Percentiles rank a stretch among this genome's conserved stretches.
Evolutionary conservation across 139 green algal species (phyloP).

Genomic region (Desmodesmus armatus): DNA sequence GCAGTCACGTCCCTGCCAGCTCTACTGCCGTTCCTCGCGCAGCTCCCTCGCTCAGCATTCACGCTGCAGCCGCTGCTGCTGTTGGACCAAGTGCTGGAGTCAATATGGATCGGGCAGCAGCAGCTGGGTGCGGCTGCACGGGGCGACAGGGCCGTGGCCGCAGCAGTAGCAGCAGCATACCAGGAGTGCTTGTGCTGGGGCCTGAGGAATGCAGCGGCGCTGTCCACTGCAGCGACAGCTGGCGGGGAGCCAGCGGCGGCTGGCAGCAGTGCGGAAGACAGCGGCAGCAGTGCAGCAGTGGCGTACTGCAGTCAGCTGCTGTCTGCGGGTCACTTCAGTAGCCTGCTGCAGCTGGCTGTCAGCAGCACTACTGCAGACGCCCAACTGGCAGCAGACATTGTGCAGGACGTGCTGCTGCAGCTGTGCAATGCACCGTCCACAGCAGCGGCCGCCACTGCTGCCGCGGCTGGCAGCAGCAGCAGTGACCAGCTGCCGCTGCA

Average conservation of each 20-base stretch:
- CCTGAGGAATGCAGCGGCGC: background rate
- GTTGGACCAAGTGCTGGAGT: constrained; percentile 13
- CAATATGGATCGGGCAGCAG: background rate
- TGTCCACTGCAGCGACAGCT: background rate
- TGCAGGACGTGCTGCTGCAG: constrained; percentile 21
- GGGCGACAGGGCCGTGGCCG: too few relatives aligned
- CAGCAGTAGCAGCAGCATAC: constrained; percentile 52
- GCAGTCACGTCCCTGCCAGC: constrained; percentile 63
- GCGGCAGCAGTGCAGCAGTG: background rate
- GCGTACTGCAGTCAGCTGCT: constrained; percentile 19
- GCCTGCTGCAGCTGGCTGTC: background rate
- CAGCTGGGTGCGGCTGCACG: background rate
- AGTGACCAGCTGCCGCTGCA: background rate
- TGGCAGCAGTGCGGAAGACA: background rate
- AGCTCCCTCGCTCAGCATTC: constrained; percentile 58
- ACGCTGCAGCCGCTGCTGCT: constrained; percentile 15
- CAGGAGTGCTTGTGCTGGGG: constrained; percentile 62
- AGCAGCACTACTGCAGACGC: background rate
- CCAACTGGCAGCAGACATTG: background rate
- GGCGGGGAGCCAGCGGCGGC: background rate
- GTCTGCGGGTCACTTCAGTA: background rate
- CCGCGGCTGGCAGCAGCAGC: background rate
- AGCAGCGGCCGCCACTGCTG: background rate
- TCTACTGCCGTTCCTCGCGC: constrained; percentile 73
- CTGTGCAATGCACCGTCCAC: too few relatives aligned